Percentiles rank a stretch among this genome's conserved stretches.
Evolutionary conservation across 352 stramenopile genomes (phyloP).

Genomic region (Phytophthora kernoviae): DNA sequence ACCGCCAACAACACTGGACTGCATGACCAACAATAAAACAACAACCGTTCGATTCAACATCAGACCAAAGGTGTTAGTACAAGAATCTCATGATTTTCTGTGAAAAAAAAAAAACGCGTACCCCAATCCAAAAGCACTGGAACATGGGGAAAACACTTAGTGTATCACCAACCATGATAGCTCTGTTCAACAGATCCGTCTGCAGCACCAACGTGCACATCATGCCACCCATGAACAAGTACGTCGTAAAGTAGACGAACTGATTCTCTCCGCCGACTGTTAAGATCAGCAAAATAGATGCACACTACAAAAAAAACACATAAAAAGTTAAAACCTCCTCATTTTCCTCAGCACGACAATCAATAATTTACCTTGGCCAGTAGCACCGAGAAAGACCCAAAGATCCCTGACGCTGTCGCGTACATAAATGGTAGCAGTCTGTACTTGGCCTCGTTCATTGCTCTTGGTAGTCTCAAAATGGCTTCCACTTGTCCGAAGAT

Average conservation of each 20-base stretch:
- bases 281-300: conserved; percentile 80
- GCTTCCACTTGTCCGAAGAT: conserved; percentile 82
- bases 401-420: conserved; percentile 81
- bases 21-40: conserved; percentile 8
- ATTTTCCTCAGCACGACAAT: neutral
- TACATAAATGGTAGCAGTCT: conserved; percentile 79
- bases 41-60: too few relatives aligned
- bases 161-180: conserved; percentile 86
- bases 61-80: conserved; percentile 21
- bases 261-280: conserved; percentile 83
- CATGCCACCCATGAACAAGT: conserved; percentile 84
- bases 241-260: conserved; percentile 87
- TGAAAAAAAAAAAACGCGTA: conserved; percentile 30
- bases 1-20: conserved; percentile 84
- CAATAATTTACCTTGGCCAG: conserved; percentile 62
- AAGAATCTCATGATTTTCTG: neutral
- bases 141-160: conserved; percentile 89
- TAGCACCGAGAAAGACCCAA: conserved; percentile 83
- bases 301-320: conserved; percentile 43
- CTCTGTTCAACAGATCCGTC: conserved; percentile 82
- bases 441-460: conserved; percentile 65
- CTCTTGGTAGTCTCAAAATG: conserved; percentile 54
- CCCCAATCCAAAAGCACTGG: conserved; percentile 89
- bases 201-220: conserved; percentile 83
- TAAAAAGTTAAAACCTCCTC: conserved; percentile 16